These are phyloP conservation scores for Metschnikowia vanudenii DNA, from an alignment of 805 yeast species.

Conservation along the genomic window DNA sequence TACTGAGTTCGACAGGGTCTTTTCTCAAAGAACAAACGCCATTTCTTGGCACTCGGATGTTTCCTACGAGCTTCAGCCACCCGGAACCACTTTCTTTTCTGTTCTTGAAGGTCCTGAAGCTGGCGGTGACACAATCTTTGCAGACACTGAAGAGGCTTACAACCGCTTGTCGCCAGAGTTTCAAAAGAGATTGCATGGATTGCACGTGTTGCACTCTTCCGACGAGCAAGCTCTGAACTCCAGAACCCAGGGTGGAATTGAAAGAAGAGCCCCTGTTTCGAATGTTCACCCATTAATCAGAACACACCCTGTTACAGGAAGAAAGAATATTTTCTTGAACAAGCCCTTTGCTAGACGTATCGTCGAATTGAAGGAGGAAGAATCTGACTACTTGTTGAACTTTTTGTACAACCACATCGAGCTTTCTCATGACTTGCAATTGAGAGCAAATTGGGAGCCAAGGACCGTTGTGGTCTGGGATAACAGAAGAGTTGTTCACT, in stretches of 20 bases:
- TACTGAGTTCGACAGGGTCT: slow-evolving; percentile 18
- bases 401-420: slow-evolving; percentile 56
- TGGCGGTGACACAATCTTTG: slow-evolving; percentile 80
- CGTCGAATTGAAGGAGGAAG: slow-evolving; percentile 71
- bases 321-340: slow-evolving; percentile 57
- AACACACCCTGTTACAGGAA: slow-evolving; percentile 68
- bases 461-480: slow-evolving; percentile 76
- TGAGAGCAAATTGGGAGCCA: slow-evolving; percentile 71
- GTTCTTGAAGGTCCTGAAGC: slow-evolving; percentile 56
- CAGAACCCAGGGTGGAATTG: slow-evolving; percentile 54
- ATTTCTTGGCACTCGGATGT: slow-evolving; percentile 72
- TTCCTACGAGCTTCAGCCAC: slow-evolving; percentile 70
- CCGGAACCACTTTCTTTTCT: slow-evolving; percentile 66
- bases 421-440: slow-evolving; percentile 57
- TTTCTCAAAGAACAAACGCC: slow-evolving; percentile 32
- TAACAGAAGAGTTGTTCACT: slow-evolving; percentile 67
- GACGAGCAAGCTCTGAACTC: slow-evolving; percentile 66
- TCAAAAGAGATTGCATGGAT: slow-evolving; percentile 55
- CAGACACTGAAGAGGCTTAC: slow-evolving; percentile 71
- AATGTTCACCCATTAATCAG: slow-evolving; percentile 70
- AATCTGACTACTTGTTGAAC: slow-evolving; percentile 58
- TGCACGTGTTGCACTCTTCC: slow-evolving; percentile 69
- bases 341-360: slow-evolving; percentile 63
- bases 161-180: slow-evolving; percentile 66
- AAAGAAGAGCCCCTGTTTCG: slow-evolving; percentile 61